phyloP scores from a whole-genome alignment of 2,329 filamentous ascomycete genomes.

The Teratosphaeriaceae sp. region DNA sequence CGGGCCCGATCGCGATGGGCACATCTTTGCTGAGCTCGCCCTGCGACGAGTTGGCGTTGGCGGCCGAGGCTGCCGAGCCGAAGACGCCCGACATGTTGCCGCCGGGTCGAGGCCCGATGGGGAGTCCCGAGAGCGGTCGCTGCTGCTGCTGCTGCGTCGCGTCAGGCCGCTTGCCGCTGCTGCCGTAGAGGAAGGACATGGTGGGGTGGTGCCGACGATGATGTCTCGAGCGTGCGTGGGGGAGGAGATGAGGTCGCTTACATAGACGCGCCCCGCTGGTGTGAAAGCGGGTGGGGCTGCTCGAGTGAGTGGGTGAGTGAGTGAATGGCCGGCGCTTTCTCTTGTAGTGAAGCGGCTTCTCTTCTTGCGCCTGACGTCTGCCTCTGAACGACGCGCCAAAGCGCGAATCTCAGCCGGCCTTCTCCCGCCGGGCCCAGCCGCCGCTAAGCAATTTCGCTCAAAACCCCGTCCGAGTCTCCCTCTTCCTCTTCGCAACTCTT shows the following conservation, averaged over 20 bases:
- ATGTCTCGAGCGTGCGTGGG: neutral
- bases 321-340: no score
- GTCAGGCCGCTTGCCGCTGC: conserved; percentile 2
- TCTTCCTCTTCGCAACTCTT: conserved; percentile 60
- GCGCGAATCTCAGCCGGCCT: no score
- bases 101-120: no score
- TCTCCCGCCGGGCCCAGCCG: conserved; percentile 16
- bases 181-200: conserved; percentile 1
- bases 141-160: conserved; percentile 58
- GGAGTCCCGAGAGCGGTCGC: no score
- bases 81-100: conserved; percentile 59
- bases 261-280: no score
- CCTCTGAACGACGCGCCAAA: neutral
- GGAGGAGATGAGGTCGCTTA: neutral
- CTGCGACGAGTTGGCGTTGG: conserved; percentile 61
- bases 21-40: conserved; percentile 91
- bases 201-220: no score
- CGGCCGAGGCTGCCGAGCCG: conserved; percentile 39
- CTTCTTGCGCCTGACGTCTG: conserved; percentile 1
- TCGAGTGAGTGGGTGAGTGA: no score
- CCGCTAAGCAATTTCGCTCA: conserved; percentile 12
- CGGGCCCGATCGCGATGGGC: conserved; percentile 67
- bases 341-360: no score
- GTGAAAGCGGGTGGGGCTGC: no score
- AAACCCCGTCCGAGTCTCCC: conserved; percentile 10